Evolutionary conservation across 257 asterid species (phyloP).

Genomic region (Solanum acaule): DNA sequence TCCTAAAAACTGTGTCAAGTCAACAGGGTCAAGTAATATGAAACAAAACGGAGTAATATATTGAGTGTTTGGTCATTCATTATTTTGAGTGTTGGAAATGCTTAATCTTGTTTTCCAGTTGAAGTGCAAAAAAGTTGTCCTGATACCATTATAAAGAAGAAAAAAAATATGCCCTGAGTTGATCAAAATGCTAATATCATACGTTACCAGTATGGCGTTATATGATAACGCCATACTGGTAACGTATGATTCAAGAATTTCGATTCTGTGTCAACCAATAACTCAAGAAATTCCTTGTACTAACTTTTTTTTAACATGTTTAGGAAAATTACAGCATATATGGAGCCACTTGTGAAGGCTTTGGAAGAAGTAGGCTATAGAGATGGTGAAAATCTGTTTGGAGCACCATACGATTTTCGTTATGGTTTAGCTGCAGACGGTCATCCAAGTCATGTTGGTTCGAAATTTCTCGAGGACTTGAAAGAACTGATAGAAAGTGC

Average conservation of each 20-base stretch:
- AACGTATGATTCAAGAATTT: neutral
- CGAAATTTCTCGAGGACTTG: constrained; percentile 42
- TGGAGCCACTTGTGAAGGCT: constrained; percentile 54
- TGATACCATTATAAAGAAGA: neutral
- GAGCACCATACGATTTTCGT: constrained; percentile 88
- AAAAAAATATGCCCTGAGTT: neutral
- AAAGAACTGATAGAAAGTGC: constrained; percentile 46
- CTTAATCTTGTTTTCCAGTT: neutral
- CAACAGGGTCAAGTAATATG: neutral
- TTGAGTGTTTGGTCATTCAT: neutral
- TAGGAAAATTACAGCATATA: constrained; percentile 54
- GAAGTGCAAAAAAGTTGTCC: neutral
- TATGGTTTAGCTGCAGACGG: constrained; percentile 67
- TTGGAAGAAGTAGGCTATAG: constrained; percentile 55
- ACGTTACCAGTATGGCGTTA: neutral
- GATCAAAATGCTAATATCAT: neutral
- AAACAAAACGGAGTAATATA: no score
- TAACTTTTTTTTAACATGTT: neutral
- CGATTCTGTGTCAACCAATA: neutral
- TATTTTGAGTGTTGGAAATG: neutral
- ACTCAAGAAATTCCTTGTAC: neutral
- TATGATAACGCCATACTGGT: neutral
- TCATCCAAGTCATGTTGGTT: constrained; percentile 46
- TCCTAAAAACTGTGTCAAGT: neutral
- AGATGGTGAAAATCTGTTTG: constrained; percentile 51